These are phyloP conservation scores for Ramularia collo-cygni DNA, from an alignment of 2,329 filamentous ascomycete species.

Conservation along the genomic window DNA sequence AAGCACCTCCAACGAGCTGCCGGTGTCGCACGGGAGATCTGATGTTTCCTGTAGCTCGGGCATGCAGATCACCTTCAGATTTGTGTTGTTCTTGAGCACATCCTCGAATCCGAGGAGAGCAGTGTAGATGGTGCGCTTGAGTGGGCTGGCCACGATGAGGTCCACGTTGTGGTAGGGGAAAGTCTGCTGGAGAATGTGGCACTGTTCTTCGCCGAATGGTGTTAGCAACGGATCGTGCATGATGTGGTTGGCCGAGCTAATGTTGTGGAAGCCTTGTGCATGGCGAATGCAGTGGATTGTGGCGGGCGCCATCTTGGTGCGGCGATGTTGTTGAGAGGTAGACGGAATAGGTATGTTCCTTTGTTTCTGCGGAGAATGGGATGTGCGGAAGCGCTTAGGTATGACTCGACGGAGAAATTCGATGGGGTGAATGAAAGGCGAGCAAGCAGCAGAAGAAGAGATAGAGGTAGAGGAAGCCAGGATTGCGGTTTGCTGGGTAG, in stretches of 20 bases:
- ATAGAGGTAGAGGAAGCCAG: no score
- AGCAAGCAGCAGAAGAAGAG: no score
- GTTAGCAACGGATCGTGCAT: slow-evolving; percentile 77
- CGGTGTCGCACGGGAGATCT: slow-evolving; percentile 68
- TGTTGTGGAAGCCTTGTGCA: slow-evolving; percentile 72
- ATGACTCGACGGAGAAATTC: no score
- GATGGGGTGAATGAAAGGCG: no score
- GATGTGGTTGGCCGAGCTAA: slow-evolving; percentile 59
- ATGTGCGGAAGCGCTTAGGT: no score
- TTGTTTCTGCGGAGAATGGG: no score
- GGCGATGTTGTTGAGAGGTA: not conserved
- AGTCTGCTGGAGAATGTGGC: slow-evolving; percentile 50
- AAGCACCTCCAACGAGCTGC: slow-evolving; percentile 52
- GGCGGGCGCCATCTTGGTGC: slow-evolving; percentile 33
- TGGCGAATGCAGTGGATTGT: slow-evolving; percentile 63
- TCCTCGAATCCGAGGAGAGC: slow-evolving; percentile 62
- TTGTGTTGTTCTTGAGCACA: slow-evolving; percentile 36
- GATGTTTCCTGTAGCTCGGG: slow-evolving; percentile 76
- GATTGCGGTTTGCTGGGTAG: no score
- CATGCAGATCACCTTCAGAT: slow-evolving; percentile 55
- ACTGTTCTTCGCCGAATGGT: slow-evolving; percentile 67
- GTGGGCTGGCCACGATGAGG: slow-evolving; percentile 68
- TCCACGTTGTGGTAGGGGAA: slow-evolving; percentile 66
- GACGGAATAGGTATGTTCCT: no score
- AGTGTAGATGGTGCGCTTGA: slow-evolving; percentile 75